These are phyloP conservation scores for Krasilnikovozyma curviuscula DNA, from an alignment of 768 basidiomycete genomes.

Conservation along the genomic window DNA sequence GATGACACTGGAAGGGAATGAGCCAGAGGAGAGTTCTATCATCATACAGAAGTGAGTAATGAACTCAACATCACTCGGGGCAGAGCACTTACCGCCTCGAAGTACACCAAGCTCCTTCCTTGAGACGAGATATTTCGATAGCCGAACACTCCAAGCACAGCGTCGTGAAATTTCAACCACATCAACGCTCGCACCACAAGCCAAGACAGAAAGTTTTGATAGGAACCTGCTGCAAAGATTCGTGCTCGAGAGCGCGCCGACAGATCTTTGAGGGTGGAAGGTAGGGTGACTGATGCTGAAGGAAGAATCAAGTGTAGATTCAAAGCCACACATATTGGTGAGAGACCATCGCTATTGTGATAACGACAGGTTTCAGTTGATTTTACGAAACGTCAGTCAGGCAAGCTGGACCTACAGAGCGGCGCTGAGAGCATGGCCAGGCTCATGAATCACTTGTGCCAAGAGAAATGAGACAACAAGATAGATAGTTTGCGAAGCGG, in stretches of 20 bases:
- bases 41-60: too few species aligned
- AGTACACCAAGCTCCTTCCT: too few species aligned
- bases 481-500: slow-evolving; percentile 1
- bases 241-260: background rate
- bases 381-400: background rate
- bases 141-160: too few species aligned
- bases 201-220: slow-evolving; percentile 1
- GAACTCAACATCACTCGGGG: too few species aligned
- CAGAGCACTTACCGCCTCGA: too few species aligned
- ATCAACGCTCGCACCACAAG: too few species aligned
- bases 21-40: background rate
- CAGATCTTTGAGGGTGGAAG: background rate
- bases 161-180: too few species aligned
- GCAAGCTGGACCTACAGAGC: slow-evolving; percentile 1
- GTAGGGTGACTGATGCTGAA: slow-evolving; percentile 6
- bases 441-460: slow-evolving; percentile 9
- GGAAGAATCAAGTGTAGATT: slow-evolving; percentile 5
- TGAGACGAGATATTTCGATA: too few species aligned
- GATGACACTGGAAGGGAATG: background rate
- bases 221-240: slow-evolving; percentile 5
- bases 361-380: background rate
- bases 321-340: background rate
- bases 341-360: background rate
- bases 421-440: slow-evolving; percentile 6
- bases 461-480: slow-evolving; percentile 6